Percentiles rank a stretch among this genome's conserved stretches.
These are phyloP conservation scores for Hypoxylon crocopeplum DNA, from an alignment of 495 filamentous ascomycete genomes.

Conservation along the genomic window DNA sequence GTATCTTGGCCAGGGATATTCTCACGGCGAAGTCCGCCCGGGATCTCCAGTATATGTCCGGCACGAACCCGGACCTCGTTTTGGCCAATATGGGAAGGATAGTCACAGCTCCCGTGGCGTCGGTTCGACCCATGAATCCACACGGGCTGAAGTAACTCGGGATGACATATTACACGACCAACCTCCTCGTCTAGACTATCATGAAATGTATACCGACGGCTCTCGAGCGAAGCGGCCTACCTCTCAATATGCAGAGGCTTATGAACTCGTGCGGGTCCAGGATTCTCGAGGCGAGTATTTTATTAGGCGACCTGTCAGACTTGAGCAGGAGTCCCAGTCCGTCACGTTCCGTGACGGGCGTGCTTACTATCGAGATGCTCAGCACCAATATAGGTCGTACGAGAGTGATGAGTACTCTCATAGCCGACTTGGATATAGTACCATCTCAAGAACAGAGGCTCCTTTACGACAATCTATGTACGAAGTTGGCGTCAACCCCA, in stretches of 20 bases:
- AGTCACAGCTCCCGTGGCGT: conserved; percentile 8
- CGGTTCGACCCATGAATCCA: conserved; percentile 27
- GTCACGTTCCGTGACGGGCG: background rate
- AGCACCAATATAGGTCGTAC: conserved; percentile 2
- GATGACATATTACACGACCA: conserved; percentile 27
- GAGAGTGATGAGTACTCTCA: background rate
- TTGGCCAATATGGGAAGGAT: conserved; percentile 11
- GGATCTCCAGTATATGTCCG: conserved; percentile 4
- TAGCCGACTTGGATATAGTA: background rate
- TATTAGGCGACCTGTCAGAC: conserved; percentile 50
- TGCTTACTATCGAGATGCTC: background rate
- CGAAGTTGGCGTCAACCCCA: background rate
- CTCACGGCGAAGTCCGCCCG: background rate
- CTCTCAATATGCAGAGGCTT: conserved; percentile 38
- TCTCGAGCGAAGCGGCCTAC: conserved; percentile 35
- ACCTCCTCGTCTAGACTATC: conserved; percentile 41
- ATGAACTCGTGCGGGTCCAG: conserved; percentile 53
- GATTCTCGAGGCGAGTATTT: conserved; percentile 54
- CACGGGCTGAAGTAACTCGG: conserved; percentile 13
- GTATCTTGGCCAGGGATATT: background rate
- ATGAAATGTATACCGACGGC: conserved; percentile 42
- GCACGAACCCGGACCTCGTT: background rate
- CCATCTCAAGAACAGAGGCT: background rate
- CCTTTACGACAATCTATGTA: conserved; percentile 5
- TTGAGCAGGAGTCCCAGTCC: conserved; percentile 34